Evolutionary conservation across 2,329 filamentous ascomycete genomes (phyloP), one percentile per base, ranked within the genome.

Genomic region (Pestalotiopsis sp.): DNA sequence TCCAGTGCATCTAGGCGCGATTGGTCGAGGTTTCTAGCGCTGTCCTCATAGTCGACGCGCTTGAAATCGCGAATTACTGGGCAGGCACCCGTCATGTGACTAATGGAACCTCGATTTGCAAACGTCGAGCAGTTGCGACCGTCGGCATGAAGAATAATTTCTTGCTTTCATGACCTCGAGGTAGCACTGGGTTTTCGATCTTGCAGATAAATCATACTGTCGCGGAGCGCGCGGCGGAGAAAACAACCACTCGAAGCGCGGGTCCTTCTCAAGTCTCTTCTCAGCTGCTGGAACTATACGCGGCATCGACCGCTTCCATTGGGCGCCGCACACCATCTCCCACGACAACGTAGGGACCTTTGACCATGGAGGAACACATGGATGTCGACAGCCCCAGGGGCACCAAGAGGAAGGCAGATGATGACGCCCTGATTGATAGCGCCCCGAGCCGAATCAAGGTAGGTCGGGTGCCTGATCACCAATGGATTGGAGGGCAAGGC

Each of bases 321-420:
- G 17, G 14, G 20, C 45, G 45, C 17, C 14, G 14, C 45, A n/a
- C 7, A 14, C 17, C 11, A 12, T 20, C n/a, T 39, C 59, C 12
- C 58, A 31, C 17, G 4, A 27, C 14, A 39, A 39, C 23, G 14
- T 20, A 58, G 14, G 41, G 45, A n/a, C 6, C 23, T 13, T 20
- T 7, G 17, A 68, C 31, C 52, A 78, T 78, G 77, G 67, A 70
- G 45, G 83, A 84, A 59, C 70, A 72, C 56, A 87, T 86, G 83
- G 84, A 86, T 52, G 66, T 85, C 62, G 82, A 85, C 69, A 75
- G 74, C 66, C 76, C 79, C 38, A 77, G 78, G 57, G 85, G 85
- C 66, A 81, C 77, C 68, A 88, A 88, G 78, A 80, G 86, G 59
- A 88, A 87, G 73, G 84, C 83, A 20, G 77, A 77, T 2, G 80